Evolutionary conservation across 2,329 filamentous ascomycete genomes (phyloP).

Genomic region (Macrophomina phaseolina): DNA sequence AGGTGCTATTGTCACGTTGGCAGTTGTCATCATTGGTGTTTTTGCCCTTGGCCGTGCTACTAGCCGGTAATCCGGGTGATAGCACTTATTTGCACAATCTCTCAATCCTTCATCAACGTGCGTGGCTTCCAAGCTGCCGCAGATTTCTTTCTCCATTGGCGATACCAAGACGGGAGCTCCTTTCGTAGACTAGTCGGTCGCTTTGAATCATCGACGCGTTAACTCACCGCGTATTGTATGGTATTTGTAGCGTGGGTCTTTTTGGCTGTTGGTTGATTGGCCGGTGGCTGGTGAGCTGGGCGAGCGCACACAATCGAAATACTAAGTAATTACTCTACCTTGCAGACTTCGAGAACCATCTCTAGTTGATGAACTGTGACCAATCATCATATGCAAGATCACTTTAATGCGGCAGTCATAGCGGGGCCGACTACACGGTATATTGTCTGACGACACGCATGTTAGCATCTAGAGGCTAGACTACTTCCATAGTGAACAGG

Average conservation of each 20-base stretch:
- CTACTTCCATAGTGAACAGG: too few relatives aligned
- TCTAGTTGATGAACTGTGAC: too few relatives aligned
- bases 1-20: slow-evolving; percentile 92
- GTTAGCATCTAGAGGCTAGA: too few relatives aligned
- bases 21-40: slow-evolving; percentile 90
- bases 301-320: neutral
- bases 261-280: slow-evolving; percentile 1
- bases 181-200: slow-evolving; percentile 20
- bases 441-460: too few relatives aligned
- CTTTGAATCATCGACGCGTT: neutral
- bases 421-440: too few relatives aligned
- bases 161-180: slow-evolving; percentile 18
- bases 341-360: too few relatives aligned
- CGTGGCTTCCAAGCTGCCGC: neutral
- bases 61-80: slow-evolving; percentile 45
- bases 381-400: too few relatives aligned
- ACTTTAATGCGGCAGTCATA: too few relatives aligned
- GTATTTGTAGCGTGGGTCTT: slow-evolving; percentile 10
- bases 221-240: neutral
- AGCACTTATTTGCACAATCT: neutral
- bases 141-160: slow-evolving; percentile 3
- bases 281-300: neutral
- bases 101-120: neutral
- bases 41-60: slow-evolving; percentile 81
- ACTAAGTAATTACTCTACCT: neutral